Conservation (phyloP, 2,329 filamentous ascomycete species). For the Sporothrix variecibatus region DNA sequence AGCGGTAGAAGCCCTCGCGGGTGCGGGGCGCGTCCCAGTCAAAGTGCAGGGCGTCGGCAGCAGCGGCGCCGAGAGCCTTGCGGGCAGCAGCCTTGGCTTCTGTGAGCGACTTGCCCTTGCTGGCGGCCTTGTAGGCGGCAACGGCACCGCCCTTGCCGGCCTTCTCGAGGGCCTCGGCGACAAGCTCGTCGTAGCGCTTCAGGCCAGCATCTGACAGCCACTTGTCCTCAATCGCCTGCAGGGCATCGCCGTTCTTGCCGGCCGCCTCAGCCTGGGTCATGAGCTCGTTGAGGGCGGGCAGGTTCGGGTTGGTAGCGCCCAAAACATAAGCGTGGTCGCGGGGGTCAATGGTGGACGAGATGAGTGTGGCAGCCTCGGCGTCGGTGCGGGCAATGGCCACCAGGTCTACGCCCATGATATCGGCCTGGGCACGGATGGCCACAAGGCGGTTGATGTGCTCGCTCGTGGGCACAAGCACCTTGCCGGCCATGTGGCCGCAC, state of each 20-base stretch:
- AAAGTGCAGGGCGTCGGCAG: constrained; percentile 75
- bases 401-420: constrained; percentile 95
- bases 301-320: constrained; percentile 79
- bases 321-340: constrained; percentile 94
- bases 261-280: constrained; percentile 82
- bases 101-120: constrained; percentile 80
- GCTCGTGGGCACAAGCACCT: constrained; percentile 92
- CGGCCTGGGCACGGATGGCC: constrained; percentile 93
- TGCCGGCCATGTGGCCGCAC: constrained; percentile 99
- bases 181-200: constrained; percentile 88
- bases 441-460: constrained; percentile 98
- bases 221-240: constrained; percentile 89
- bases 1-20: constrained; percentile 91
- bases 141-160: constrained; percentile 63
- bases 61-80: constrained; percentile 71
- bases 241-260: constrained; percentile 76
- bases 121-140: constrained; percentile 66
- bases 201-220: constrained; percentile 80
- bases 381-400: constrained; percentile 92
- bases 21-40: constrained; percentile 95
- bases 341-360: constrained; percentile 93
- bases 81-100: constrained; percentile 82
- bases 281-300: constrained; percentile 84
- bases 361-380: constrained; percentile 94
- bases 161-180: constrained; percentile 62